Evolutionary conservation across 805 yeast species (phyloP), one percentile per base, ranked within the genome.

Genomic region (Kodamaea kaohsiungensis): DNA sequence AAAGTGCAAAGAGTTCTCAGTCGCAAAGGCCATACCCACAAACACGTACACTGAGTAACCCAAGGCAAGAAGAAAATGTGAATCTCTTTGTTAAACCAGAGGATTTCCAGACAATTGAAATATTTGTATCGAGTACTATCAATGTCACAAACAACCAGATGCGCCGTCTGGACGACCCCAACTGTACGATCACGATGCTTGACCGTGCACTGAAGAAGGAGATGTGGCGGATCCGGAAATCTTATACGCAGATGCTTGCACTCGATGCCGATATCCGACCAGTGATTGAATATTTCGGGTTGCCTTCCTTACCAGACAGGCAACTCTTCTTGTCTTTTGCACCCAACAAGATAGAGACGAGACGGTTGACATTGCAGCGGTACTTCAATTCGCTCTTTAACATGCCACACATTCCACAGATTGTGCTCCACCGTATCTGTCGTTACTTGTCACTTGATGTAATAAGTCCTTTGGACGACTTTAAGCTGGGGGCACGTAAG

Each of bases 151-250:
- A 72, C 2, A 65, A 67, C n/a, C 75, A 68, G 40, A 58, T 69
- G 8, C 78, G 76, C 40, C 77, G 78, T 58, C 60, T 73, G 0
- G 88, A 83, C 40, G 91, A 86, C 43, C 85, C 88, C 15, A 70
- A 71, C 27, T 77, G 88, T 18, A 76, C 88, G 0, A 77, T 92
- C 52, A 79, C 87, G 15, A 83, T 88, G 3, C 72, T 79, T 46
- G 93, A 88, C 59, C 79, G 85, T 35, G 83, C 78, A 19, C 70
- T 85, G 1, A 73, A 76, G 40, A 84, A 84, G 56, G 90, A 86
- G 61, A 80, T 89, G 75, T 92, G 96, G 87, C 78, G 85, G 60
- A 83, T 90, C 51, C 75, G 84, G 43, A 91, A 91, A 63, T 68
- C 84, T 1, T 80, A 84, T 55, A 71, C 81, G 1, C 87, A 86